These are phyloP conservation scores for Serendipita sp. DNA, from an alignment of 768 basidiomycete genomes.

Conservation along the genomic window DNA sequence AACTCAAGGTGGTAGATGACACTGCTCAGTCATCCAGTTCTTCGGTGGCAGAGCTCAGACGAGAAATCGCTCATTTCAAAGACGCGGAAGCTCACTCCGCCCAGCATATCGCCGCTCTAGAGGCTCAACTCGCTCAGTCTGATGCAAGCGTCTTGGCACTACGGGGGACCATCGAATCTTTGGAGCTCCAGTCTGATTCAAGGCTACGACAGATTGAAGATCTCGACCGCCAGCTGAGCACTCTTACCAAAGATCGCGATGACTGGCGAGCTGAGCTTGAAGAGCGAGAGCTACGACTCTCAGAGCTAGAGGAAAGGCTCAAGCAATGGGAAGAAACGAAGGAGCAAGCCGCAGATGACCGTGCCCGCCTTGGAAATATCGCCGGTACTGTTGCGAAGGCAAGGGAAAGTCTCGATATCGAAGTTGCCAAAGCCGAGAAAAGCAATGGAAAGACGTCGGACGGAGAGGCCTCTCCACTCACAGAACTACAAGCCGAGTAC, in stretches of 20 bases:
- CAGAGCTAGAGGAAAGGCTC: conserved; percentile 63
- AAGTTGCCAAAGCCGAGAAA: conserved; percentile 17
- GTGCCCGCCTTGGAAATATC: conserved; percentile 17
- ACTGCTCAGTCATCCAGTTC: conserved; percentile 56
- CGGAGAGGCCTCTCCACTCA: too few relatives aligned
- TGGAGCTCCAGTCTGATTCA: conserved; percentile 63
- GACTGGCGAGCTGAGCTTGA: conserved; percentile 77
- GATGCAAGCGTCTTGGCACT: conserved; percentile 61
- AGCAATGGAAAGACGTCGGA: conserved; percentile 16
- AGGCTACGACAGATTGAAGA: conserved; percentile 53
- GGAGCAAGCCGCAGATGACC: conserved; percentile 47
- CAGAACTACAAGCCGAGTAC: conserved; percentile 41
- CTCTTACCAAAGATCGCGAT: conserved; percentile 54
- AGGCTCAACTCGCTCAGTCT: conserved; percentile 57
- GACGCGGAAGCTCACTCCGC: conserved; percentile 56
- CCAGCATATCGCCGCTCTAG: conserved; percentile 75
- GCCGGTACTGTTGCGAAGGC: conserved; percentile 25
- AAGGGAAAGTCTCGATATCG: conserved; percentile 40
- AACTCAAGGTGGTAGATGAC: conserved; percentile 75
- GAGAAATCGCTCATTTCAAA: conserved; percentile 62
- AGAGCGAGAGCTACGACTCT: conserved; percentile 57
- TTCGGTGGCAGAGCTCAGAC: conserved; percentile 66
- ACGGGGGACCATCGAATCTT: conserved; percentile 49
- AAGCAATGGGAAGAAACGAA: conserved; percentile 60
- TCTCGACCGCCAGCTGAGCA: conserved; percentile 54